Evolutionary conservation across 2,329 filamentous ascomycete species (phyloP).

Genomic region (Plectosphaerella sp.): DNA sequence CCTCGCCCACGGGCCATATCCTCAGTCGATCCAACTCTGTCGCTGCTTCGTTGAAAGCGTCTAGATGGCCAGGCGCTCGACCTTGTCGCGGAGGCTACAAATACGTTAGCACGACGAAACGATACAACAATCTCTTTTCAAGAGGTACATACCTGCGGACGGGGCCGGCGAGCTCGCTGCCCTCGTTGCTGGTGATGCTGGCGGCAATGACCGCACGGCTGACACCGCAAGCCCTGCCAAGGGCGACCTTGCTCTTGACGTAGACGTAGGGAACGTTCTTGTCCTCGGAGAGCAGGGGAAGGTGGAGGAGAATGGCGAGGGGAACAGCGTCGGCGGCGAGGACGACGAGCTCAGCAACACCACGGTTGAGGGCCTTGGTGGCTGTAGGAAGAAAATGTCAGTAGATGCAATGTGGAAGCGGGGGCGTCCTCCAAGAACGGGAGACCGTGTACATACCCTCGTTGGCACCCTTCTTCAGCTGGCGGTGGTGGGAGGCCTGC

Average conservation of each 20-base stretch:
- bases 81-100: slow-evolving; percentile 74
- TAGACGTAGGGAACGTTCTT: slow-evolving; percentile 67
- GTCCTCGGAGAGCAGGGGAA: slow-evolving; percentile 84
- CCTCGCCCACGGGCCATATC: too few species aligned
- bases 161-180: slow-evolving; percentile 79
- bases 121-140: too few species aligned
- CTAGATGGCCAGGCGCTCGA: slow-evolving; percentile 93
- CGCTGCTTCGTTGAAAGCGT: too few species aligned
- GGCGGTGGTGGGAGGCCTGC: slow-evolving; percentile 63
- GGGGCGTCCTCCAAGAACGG: not conserved
- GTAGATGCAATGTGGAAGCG: slow-evolving; percentile 2
- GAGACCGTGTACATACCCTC: slow-evolving; percentile 31
- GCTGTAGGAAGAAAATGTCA: slow-evolving; percentile 25
- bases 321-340: slow-evolving; percentile 85
- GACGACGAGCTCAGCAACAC: slow-evolving; percentile 84
- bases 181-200: slow-evolving; percentile 89
- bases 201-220: slow-evolving; percentile 81
- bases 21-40: too few species aligned
- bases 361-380: slow-evolving; percentile 87
- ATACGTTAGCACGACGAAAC: not conserved
- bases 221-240: slow-evolving; percentile 88
- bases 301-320: slow-evolving; percentile 81
- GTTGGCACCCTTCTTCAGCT: slow-evolving; percentile 88
- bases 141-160: slow-evolving; percentile 54
- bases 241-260: slow-evolving; percentile 66